A percentile compares a stretch with the other conserved stretches of the same genome.
Evolutionary conservation across 352 stramenopile genomes (phyloP).

Genomic region (Phytopythium ostracodes): DNA sequence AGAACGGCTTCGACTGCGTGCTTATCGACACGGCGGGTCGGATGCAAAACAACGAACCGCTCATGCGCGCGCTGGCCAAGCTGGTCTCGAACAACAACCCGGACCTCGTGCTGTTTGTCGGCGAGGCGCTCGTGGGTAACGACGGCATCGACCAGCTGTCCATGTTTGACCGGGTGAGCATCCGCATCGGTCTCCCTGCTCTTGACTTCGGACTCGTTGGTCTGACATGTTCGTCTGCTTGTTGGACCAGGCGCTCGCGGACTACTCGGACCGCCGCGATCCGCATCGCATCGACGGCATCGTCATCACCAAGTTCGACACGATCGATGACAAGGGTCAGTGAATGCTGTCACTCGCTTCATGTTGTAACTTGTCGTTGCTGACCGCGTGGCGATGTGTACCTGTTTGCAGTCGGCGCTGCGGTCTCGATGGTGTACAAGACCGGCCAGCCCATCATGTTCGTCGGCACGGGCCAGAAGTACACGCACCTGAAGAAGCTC

Average conservation of each 20-base stretch:
- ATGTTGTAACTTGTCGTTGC: background rate
- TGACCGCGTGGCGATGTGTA: background rate
- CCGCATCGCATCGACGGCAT: slow-evolving; percentile 96
- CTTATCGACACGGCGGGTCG: slow-evolving; percentile 98
- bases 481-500: slow-evolving; percentile 98
- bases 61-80: slow-evolving; percentile 98
- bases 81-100: slow-evolving; percentile 96
- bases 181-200: background rate
- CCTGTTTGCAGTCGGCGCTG: slow-evolving; percentile 91
- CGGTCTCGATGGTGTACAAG: slow-evolving; percentile 98
- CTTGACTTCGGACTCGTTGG: slow-evolving; percentile 4
- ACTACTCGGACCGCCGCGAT: slow-evolving; percentile 81
- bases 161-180: slow-evolving; percentile 90
- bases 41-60: slow-evolving; percentile 99
- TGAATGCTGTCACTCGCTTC: background rate
- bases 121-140: slow-evolving; percentile 98
- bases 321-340: slow-evolving; percentile 96
- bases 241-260: slow-evolving; percentile 67
- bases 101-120: slow-evolving; percentile 98
- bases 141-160: slow-evolving; percentile 98
- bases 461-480: slow-evolving; percentile 99
- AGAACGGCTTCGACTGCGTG: slow-evolving; percentile 96
- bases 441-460: slow-evolving; percentile 99
- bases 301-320: slow-evolving; percentile 99
- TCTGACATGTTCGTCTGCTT: slow-evolving; percentile 6